Base-by-base conservation (phyloP, 176 grass and related monocot species). In the Rhynchospora pubera region DNA sequence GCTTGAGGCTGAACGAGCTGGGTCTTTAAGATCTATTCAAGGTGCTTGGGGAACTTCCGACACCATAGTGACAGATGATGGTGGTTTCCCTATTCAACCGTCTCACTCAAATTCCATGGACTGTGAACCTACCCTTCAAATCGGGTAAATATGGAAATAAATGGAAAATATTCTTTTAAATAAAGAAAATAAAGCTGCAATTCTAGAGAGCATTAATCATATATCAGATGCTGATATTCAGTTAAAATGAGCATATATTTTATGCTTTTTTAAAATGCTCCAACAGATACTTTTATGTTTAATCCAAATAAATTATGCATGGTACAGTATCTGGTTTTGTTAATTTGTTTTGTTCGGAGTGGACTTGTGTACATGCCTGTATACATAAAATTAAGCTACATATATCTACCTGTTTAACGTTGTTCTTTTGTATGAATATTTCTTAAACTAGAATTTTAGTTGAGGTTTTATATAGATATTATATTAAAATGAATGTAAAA, bases 51-150 rank as follows among this genome's bases (percentile, higher is more conserved):
- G 90, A 87, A 78, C 90, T 87, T 66, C 89, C 2, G 86, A 90
- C 84, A 26, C 64, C 50, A 24, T 91, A 14, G 66, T 89, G 64
- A 78, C 84, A 18, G 85, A 79, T 16, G 85, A 82, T 46, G 85
- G 58, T 59, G 82, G 90, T 34, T 94, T 91, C 79, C 81, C 86
- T 47, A 42, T 88, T 56, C 92, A 95, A 57, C 62, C 65, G 55
- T 79, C 92, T 62, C 80, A 86, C 30, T 85, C 91, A 34, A 70
- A 68, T 62, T 80, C 66, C 59, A 87, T 95, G 91, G 93, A 99
- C 9, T 90, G 88, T 55, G 96, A 90, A 68, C 89, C 93, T 34
- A 91, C 91, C 50, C 86, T 99, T 73, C 92, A 93, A 78, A 99
- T 99, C 22, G 96, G 96, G 96, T 95, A 92, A 62, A 55, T 14